Conservation (phyloP, 2,329 filamentous ascomycete species). For the Sphaerulina populicola region DNA sequence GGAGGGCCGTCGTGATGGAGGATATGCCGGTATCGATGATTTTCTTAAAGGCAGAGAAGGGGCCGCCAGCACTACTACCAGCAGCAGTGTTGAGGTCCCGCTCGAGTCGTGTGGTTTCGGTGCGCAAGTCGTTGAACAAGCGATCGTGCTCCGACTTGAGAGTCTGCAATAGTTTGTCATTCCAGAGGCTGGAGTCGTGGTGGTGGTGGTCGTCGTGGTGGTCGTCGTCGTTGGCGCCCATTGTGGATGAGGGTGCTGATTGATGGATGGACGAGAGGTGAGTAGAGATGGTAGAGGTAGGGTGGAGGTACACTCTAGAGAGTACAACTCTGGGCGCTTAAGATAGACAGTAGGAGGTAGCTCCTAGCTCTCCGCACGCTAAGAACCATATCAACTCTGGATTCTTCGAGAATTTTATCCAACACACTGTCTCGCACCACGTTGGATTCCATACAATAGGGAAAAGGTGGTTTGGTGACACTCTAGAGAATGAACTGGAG, state of each 20-base stretch:
- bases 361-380: not conserved
- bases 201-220: too few relatives aligned
- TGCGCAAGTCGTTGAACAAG: constrained; percentile 10
- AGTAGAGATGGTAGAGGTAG: too few relatives aligned
- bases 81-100: not conserved
- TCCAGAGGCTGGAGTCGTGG: constrained; percentile 7
- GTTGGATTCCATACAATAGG: too few relatives aligned
- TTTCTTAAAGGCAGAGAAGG: constrained; percentile 53
- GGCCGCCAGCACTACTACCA: constrained; percentile 37
- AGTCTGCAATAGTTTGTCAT: constrained; percentile 8
- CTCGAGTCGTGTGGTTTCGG: constrained; percentile 11
- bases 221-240: constrained; percentile 14
- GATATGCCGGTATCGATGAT: constrained; percentile 53
- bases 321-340: not conserved
- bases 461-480: too few relatives aligned
- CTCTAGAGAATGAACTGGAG: too few relatives aligned
- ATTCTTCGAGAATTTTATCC: too few relatives aligned
- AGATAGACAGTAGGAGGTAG: too few relatives aligned
- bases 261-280: not conserved
- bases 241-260: constrained; percentile 1
- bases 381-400: too few relatives aligned
- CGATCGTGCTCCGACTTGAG: constrained; percentile 14
- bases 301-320: too few relatives aligned
- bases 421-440: too few relatives aligned
- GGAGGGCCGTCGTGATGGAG: constrained; percentile 39